Base-by-base conservation (phyloP, 2,329 filamentous ascomycete genomes). In the Aspergillus ochraceus region DNA sequence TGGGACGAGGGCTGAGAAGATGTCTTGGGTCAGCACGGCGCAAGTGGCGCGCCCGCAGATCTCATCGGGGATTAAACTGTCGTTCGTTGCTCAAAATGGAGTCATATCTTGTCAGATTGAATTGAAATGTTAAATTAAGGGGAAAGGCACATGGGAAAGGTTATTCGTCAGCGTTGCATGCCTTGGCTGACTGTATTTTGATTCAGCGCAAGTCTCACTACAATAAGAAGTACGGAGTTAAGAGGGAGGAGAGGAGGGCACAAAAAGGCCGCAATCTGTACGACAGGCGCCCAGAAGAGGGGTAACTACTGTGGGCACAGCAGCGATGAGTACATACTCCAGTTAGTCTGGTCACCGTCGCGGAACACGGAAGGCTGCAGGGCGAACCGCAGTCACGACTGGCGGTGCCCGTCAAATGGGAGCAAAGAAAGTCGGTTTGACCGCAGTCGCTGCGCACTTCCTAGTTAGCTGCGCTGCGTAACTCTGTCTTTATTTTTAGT, bases 361-460 rank as follows among this genome's bases (percentile, higher is more conserved):
- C 51, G 51, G 51, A 53, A 53, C 19, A 54, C 20, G 36, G 52
- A 54, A 54, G 52, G 36, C 52, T 54, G 52, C 52, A 54, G 36
- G 11, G 30, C 26, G 17, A 11, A 30, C 51, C 20, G 51, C 36
- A 52, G 50, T 36, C n/a, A 12, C n/a, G 32, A 3, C 30, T n/a
- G 30, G 12, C 36, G 51, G n/a, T 53, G 36, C 51, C 36, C n/a
- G n/a, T 10, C 50, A 12, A 52, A 52, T 52, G n/a, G 22, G 26
- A 29, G 8, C 8, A 29, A 29, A 29, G 26, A 29, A n/a, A 20
- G 2, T 17, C 17, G 22, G 22, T 24, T 24, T 47, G 22, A 12
- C 45, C n/a, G 45, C 45, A 47, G 45, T 47, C 22, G 4, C 32
- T 36, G 11, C 32, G 32, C 26, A 29, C 26, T 29, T 29, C 26